phyloP scores from a whole-genome alignment of 23 red algal genomes.

The Gracilaria gracilis region DNA sequence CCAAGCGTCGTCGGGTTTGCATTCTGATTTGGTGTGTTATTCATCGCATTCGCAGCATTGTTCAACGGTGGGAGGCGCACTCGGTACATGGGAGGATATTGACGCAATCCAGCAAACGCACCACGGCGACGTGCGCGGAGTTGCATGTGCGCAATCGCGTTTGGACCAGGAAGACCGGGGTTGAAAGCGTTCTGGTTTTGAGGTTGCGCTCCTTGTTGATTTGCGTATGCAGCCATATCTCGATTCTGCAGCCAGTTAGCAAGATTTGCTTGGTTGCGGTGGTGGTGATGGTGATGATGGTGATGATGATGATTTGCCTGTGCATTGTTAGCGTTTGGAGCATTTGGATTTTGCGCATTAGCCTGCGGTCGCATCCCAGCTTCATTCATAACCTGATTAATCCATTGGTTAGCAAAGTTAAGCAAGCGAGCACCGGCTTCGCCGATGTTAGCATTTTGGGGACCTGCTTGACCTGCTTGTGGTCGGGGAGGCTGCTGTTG shows the following conservation, averaged over 20 bases:
- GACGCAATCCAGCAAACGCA: background rate
- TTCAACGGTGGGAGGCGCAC: background rate
- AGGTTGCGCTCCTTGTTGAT: background rate
- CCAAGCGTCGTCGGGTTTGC: background rate
- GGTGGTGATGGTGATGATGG: slow-evolving; percentile 8
- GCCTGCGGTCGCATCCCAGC: slow-evolving; percentile 16
- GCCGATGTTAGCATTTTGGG: slow-evolving; percentile 51
- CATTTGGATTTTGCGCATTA: background rate
- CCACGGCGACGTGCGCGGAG: slow-evolving; percentile 39
- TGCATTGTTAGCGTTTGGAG: slow-evolving; percentile 1
- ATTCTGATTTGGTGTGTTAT: background rate
- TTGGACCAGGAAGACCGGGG: background rate
- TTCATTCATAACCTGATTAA: slow-evolving; percentile 53
- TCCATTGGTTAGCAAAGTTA: slow-evolving; percentile 71
- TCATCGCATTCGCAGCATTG: background rate
- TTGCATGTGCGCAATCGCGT: slow-evolving; percentile 70
- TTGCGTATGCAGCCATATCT: background rate
- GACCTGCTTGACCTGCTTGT: background rate
- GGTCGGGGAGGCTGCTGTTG: background rate
- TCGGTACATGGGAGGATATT: background rate
- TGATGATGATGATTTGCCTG: slow-evolving; percentile 18
- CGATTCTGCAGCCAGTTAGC: background rate
- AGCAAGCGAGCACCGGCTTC: slow-evolving; percentile 48
- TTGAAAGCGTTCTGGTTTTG: slow-evolving; percentile 11
- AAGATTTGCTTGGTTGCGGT: background rate